A percentile compares a stretch with the other conserved stretches of the same genome.
These are phyloP conservation scores for Eucommia ulmoides DNA, from an alignment of 257 asterid genomes.

Conservation along the genomic window DNA sequence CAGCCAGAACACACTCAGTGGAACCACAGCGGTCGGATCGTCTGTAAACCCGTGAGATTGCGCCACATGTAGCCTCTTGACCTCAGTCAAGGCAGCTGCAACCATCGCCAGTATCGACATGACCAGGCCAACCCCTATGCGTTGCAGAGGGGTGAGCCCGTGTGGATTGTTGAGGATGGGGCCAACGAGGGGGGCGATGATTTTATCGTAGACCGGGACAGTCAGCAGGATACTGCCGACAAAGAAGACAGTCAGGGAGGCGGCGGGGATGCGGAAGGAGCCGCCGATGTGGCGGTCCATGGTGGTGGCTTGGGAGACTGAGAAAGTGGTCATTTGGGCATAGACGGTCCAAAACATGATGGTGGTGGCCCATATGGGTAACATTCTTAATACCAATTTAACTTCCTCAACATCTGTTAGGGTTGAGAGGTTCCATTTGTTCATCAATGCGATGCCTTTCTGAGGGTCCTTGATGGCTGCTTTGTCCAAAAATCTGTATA, in stretches of 20 bases:
- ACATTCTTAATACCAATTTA: constrained; percentile 52
- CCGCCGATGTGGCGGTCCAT: constrained; percentile 50
- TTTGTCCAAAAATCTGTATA: constrained; percentile 44
- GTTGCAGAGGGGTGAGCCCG: constrained; percentile 61
- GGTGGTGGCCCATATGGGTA: constrained; percentile 88
- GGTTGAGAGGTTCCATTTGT: constrained; percentile 57
- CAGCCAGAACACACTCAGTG: constrained; percentile 55
- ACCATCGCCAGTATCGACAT: constrained; percentile 45
- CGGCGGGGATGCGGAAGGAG: constrained; percentile 57
- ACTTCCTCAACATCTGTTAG: constrained; percentile 85
- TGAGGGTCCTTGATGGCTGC: constrained; percentile 56
- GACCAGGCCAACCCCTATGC: constrained; percentile 45
- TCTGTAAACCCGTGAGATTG: constrained; percentile 20
- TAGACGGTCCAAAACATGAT: constrained; percentile 67
- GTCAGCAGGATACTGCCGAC: constrained; percentile 55
- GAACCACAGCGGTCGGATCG: constrained; percentile 9
- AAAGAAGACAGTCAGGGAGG: constrained; percentile 60
- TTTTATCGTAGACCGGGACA: constrained; percentile 45
- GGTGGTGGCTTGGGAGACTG: constrained; percentile 76
- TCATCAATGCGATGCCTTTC: constrained; percentile 7
- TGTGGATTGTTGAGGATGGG: constrained; percentile 31
- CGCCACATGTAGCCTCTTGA: constrained; percentile 34
- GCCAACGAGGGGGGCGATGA: constrained; percentile 30
- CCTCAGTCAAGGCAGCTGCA: constrained; percentile 44
- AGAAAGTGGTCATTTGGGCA: constrained; percentile 86